Base-by-base conservation (phyloP, 495 filamentous ascomycete species). In the Astrothelium subdiscretum region DNA sequence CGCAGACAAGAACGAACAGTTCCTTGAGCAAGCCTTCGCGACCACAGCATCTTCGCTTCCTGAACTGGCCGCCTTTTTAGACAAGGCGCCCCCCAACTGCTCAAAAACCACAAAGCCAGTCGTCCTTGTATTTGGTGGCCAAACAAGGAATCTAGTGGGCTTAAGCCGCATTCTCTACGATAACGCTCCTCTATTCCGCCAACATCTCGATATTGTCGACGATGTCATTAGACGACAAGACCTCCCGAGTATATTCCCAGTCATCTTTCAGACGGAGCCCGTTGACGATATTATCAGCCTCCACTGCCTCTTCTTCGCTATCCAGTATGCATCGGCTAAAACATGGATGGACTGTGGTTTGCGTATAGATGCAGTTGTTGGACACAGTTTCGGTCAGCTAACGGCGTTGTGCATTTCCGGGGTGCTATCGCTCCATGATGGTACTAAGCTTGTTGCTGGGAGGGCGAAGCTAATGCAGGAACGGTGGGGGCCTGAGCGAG, bases 341-440 rank as follows among this genome's bases (percentile, higher is more conserved):
- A 62, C 73, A 31, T 78, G 71, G 72, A 54, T 27, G 2, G 68
- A 70, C 3, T 71, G 67, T 63, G 75, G 75, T 12, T 48, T 78
- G 8, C 31, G 58, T n/a, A 72, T 75, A 10, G 61, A 29, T 48
- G 31, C 64, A 8, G 62, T 76, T 18, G 59, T 75, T 29, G 73
- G 75, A 3, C 68, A 72, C 44, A 72, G 70, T 58, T 67, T 72
- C 2, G 70, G 70, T 26, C 62, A 70, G 48, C 69, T 70, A 48
- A 63, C 66, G 0, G 70, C 70, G 11, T 57, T 70, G 12, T 54
- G 63, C 60, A 60, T 62, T 13, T 61, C 70, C 11, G 68, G 65
- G 5, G 66, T 67, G 0, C 48, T 72, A 0, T 69, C 68, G 1
- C 24, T 31, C 1, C 29, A 11, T 13, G 68, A 64, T 40, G 58